These are phyloP conservation scores for Artemisia annua DNA, from an alignment of 129 eudicot genomes.

Conservation along the genomic window DNA sequence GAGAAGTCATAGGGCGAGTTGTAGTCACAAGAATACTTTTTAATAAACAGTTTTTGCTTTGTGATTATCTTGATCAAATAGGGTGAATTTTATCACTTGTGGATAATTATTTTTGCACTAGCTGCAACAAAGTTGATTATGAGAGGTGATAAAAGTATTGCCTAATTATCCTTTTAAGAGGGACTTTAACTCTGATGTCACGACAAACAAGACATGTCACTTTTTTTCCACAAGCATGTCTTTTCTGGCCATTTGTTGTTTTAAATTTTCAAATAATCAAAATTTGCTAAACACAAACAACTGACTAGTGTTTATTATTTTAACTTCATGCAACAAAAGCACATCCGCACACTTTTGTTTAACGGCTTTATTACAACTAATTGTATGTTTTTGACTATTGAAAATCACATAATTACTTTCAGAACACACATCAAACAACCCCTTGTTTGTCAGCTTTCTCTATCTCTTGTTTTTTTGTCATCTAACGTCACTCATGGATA, in stretches of 20 bases:
- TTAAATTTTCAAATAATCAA: not conserved
- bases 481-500: slow-evolving; percentile 11
- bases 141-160: not conserved
- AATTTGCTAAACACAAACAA: not conserved
- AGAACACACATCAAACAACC: not conserved
- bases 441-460: slow-evolving; percentile 1
- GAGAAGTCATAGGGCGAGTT: not conserved
- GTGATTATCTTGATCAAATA: not conserved
- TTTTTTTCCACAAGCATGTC: too few species aligned
- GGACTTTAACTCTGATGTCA: not conserved
- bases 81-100: not conserved
- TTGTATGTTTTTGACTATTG: not conserved
- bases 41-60: not conserved
- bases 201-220: not conserved
- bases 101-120: not conserved
- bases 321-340: not conserved
- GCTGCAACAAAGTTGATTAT: not conserved
- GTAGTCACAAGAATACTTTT: not conserved
- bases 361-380: not conserved
- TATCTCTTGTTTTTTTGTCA: not conserved
- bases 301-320: not conserved
- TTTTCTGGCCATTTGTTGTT: not conserved
- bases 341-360: not conserved
- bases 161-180: not conserved
- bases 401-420: not conserved